These are phyloP conservation scores for Antitrichia curtipendula DNA, from an alignment of 225 moss, liverwort and hornwort species.

Conservation along the genomic window DNA sequence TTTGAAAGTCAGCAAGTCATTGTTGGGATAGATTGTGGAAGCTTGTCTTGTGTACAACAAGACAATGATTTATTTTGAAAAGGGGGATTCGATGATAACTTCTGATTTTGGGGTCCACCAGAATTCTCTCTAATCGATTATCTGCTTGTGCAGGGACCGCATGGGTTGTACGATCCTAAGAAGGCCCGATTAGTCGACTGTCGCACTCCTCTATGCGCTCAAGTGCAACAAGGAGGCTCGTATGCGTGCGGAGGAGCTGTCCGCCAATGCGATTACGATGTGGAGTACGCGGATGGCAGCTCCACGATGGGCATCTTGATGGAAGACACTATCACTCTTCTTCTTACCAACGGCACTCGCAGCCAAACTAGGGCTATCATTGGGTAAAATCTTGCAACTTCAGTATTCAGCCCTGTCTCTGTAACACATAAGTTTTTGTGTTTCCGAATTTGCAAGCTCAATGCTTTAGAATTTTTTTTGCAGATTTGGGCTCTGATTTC, in stretches of 20 bases:
- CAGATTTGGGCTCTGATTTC: not conserved
- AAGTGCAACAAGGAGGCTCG: conserved; percentile 47
- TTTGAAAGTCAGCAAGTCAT: not conserved
- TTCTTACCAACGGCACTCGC: conserved; percentile 66
- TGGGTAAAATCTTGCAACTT: conserved; percentile 31
- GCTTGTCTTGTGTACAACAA: not conserved
- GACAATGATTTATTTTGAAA: not conserved
- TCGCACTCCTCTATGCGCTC: conserved; percentile 48
- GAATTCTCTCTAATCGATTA: not conserved
- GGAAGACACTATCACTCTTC: conserved; percentile 47
- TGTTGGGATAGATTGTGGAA: not conserved
- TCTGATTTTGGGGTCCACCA: not conserved
- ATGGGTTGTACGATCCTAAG: conserved; percentile 64
- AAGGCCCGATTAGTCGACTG: conserved; percentile 63
- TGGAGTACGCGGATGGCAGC: conserved; percentile 78
- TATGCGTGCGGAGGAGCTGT: conserved; percentile 24
- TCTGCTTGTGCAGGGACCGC: conserved; percentile 53
- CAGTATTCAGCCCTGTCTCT: not conserved
- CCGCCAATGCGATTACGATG: conserved; percentile 79
- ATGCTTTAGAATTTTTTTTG: not conserved
- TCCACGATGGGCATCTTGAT: conserved; percentile 83
- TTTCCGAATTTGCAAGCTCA: not conserved
- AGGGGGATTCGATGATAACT: not conserved
- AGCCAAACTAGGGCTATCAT: conserved; percentile 42
- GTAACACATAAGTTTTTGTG: not conserved